These are phyloP conservation scores for Pseudoperonospora humuli DNA, from an alignment of 352 stramenopile genomes.

Conservation along the genomic window DNA sequence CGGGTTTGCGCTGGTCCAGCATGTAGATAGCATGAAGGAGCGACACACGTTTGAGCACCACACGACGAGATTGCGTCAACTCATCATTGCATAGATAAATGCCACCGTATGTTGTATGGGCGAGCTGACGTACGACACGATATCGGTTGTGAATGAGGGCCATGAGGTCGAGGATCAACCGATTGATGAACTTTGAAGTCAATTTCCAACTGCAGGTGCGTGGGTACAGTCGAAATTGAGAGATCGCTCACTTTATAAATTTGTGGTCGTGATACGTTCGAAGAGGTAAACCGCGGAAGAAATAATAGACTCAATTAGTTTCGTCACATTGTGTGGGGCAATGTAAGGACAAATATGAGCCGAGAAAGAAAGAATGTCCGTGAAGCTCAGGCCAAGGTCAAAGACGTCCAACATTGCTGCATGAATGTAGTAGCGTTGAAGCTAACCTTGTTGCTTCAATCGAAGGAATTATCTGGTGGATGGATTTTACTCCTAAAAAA, in stretches of 20 bases:
- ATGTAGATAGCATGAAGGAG: conserved; percentile 30
- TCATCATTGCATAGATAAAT: conserved; percentile 44
- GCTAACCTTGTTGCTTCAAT: too few relatives aligned
- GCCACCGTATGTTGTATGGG: conserved; percentile 44
- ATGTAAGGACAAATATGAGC: too few relatives aligned
- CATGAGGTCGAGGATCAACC: conserved; percentile 5
- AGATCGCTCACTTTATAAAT: too few relatives aligned
- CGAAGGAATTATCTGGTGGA: too few relatives aligned
- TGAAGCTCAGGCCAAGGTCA: too few relatives aligned
- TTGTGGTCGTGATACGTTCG: neutral
- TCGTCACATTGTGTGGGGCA: conserved; percentile 1
- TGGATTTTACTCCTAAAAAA: too few relatives aligned
- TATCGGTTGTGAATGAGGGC: conserved; percentile 24
- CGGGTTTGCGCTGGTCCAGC: conserved; percentile 10
- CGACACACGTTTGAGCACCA: conserved; percentile 46
- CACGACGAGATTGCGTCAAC: conserved; percentile 3
- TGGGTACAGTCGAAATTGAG: neutral
- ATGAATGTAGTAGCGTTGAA: too few relatives aligned
- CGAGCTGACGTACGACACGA: conserved; percentile 23
- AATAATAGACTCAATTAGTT: neutral
- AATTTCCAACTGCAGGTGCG: neutral
- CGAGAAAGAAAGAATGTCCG: too few relatives aligned
- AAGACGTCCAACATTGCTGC: too few relatives aligned
- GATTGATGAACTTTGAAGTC: neutral
- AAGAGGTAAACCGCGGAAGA: neutral